Evolutionary conservation across 2,329 filamentous ascomycete genomes (phyloP), one percentile per base, ranked within the genome.

Genomic region (Ascochyta lentis): DNA sequence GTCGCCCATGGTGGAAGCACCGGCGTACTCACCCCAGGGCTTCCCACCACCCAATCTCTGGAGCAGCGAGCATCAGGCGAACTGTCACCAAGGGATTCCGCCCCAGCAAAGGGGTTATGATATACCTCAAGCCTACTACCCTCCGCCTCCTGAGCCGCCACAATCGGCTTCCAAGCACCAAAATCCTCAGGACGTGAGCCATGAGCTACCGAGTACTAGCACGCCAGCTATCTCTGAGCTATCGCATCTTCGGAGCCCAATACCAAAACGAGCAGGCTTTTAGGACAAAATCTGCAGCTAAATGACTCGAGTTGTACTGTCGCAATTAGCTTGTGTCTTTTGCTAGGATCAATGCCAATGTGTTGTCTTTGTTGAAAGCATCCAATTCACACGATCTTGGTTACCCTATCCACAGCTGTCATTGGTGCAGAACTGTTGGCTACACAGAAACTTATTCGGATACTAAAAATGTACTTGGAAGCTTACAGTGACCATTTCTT

Each of bases 21-120:
- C 56, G 4, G 38, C 56, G 15, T 63, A 57, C 34, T 60, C 62
- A 15, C 54, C 53, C 9, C 56, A 58, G 15, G 44, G 52, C 26
- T 59, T 31, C 12, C 12, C 57, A 12, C 52, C 54, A 4, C 38
- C 37, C 5, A 27, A 27, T 26, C 22, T 19, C 9, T 52, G 49
- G 49, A 33, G 23, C 9, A 23, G 41, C 13, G 41, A 52, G 19
- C 29, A 31, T 13, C 41, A 26, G 26, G 27, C 16, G 1, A 26
- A 27, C 2, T 51, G 39, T 7, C 40, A 40, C 15, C 33, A 38
- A 1, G 29, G 2, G 19, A 31, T 16, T 1, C 15, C 41, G 13
- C 24, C 39, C 23, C 26, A 43, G 13, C 24, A 31, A 1, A 41
- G 34, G 16, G 26, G 12, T 6, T 46, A 33, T 9, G 12, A 19